phyloP scores from a whole-genome alignment of 129 eudicot species.

The Cynara cardunculus region DNA sequence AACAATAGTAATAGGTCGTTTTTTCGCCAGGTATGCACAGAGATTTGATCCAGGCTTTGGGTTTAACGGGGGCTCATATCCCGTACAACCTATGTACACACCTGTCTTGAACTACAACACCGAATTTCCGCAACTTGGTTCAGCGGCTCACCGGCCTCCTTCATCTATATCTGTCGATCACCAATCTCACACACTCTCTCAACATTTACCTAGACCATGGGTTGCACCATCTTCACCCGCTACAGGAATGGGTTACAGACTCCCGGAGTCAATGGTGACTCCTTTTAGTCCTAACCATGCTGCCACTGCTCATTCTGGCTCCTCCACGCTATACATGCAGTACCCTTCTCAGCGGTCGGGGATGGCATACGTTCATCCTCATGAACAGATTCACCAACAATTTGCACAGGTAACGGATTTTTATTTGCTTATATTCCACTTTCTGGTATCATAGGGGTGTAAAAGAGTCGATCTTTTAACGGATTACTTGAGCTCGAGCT shows the following conservation, averaged over 20 bases:
- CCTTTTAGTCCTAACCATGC: conserved; percentile 42
- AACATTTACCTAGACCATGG: conserved; percentile 76
- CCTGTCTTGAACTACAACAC: conserved; percentile 88
- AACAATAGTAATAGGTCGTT: not conserved
- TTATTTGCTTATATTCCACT: not conserved
- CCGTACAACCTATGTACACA: conserved; percentile 83
- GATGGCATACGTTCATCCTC: conserved; percentile 75
- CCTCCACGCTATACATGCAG: conserved; percentile 63
- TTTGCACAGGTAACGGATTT: conserved; percentile 50
- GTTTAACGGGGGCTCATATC: conserved; percentile 66
- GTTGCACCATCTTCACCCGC: conserved; percentile 60
- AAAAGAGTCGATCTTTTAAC: no score
- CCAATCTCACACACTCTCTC: conserved; percentile 65
- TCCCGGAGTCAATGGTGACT: conserved; percentile 60
- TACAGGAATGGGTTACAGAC: conserved; percentile 65
- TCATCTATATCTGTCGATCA: conserved; percentile 59
- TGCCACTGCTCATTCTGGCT: conserved; percentile 33
- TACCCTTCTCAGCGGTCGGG: conserved; percentile 71
- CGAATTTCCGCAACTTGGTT: conserved; percentile 93
- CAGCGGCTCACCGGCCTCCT: conserved; percentile 54
- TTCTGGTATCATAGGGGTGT: no score
- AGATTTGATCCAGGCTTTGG: conserved; percentile 98
- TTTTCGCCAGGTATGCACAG: conserved; percentile 65
- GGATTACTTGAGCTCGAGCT: no score
- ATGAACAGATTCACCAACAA: conserved; percentile 69